Percentiles rank a stretch among this genome's conserved stretches.
Conservation (phyloP, 2,329 filamentous ascomycete species). For the Cladophialophora chaetospira region DNA sequence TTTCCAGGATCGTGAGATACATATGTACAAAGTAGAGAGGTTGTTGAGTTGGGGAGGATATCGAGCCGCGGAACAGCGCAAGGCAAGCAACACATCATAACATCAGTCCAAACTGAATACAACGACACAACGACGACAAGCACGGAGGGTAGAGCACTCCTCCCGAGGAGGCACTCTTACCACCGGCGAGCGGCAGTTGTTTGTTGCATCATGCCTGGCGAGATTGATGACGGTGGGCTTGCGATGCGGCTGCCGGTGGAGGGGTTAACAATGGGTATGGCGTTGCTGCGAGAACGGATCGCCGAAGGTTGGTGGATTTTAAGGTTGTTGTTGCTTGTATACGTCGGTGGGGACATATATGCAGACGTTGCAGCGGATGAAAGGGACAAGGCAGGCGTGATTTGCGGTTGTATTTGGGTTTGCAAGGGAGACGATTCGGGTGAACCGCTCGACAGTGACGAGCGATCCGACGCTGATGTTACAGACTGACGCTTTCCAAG, state of each 20-base stretch:
- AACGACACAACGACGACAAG: conserved; percentile 29
- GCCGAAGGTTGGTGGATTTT: conserved; percentile 91
- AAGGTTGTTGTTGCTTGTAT: conserved; percentile 68
- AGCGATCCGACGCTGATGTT: conserved; percentile 87
- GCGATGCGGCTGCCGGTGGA: conserved; percentile 84
- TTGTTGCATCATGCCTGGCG: conserved; percentile 66
- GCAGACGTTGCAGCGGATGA: conserved; percentile 60
- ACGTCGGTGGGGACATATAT: conserved; percentile 58
- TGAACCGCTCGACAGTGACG: conserved; percentile 90
- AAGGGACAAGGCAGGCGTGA: conserved; percentile 72
- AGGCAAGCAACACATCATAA: conserved; percentile 33
- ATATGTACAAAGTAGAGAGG: conserved; percentile 28
- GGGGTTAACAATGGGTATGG: conserved; percentile 97
- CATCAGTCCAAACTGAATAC: conserved; percentile 30
- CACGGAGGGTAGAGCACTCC: conserved; percentile 27
- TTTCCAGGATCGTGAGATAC: conserved; percentile 27
- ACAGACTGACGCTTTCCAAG: conserved; percentile 77
- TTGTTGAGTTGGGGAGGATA: conserved; percentile 15
- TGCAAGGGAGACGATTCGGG: conserved; percentile 89
- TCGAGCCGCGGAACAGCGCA: conserved; percentile 20
- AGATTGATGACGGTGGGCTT: conserved; percentile 77
- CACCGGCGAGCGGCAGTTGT: conserved; percentile 41
- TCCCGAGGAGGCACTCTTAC: conserved; percentile 33
- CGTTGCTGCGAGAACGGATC: conserved; percentile 74
- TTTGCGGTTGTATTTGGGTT: conserved; percentile 72